These are phyloP conservation scores for Ceratocystis eucalypticola DNA, from an alignment of 2,329 filamentous ascomycete species.

Conservation along the genomic window DNA sequence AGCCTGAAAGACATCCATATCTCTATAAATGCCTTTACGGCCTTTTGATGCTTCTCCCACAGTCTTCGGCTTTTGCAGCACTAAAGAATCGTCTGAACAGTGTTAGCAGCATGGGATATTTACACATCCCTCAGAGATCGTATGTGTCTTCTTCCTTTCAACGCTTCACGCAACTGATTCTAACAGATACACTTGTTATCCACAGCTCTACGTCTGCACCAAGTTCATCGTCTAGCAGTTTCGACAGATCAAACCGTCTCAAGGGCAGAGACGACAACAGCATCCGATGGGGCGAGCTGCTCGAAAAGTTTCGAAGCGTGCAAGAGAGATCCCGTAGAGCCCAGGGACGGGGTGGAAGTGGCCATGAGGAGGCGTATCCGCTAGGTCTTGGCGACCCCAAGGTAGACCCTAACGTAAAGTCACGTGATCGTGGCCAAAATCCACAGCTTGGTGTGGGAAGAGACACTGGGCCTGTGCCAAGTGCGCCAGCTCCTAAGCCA, in stretches of 20 bases:
- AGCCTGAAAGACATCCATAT: slow-evolving; percentile 88
- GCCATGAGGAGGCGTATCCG: slow-evolving; percentile 35
- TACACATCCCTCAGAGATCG: slow-evolving; percentile 69
- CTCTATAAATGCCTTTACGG: slow-evolving; percentile 97
- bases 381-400: slow-evolving; percentile 33
- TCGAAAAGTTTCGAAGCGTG: slow-evolving; percentile 86
- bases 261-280: slow-evolving; percentile 68
- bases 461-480: slow-evolving; percentile 32
- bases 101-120: slow-evolving; percentile 89
- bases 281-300: slow-evolving; percentile 81
- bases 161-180: background rate
- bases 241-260: slow-evolving; percentile 63
- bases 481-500: slow-evolving; percentile 38
- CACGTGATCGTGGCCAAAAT: slow-evolving; percentile 32
- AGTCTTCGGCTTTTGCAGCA: slow-evolving; percentile 92
- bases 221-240: slow-evolving; percentile 48
- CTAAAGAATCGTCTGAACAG: slow-evolving; percentile 94
- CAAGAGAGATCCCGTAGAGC: slow-evolving; percentile 72
- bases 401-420: slow-evolving; percentile 29
- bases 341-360: slow-evolving; percentile 44
- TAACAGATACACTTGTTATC: background rate
- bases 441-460: slow-evolving; percentile 36
- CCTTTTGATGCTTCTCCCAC: slow-evolving; percentile 91
- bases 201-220: slow-evolving; percentile 31
- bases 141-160: slow-evolving; percentile 36